Conservation (phyloP, 139 green algal species). For the Chlorella sp. region DNA sequence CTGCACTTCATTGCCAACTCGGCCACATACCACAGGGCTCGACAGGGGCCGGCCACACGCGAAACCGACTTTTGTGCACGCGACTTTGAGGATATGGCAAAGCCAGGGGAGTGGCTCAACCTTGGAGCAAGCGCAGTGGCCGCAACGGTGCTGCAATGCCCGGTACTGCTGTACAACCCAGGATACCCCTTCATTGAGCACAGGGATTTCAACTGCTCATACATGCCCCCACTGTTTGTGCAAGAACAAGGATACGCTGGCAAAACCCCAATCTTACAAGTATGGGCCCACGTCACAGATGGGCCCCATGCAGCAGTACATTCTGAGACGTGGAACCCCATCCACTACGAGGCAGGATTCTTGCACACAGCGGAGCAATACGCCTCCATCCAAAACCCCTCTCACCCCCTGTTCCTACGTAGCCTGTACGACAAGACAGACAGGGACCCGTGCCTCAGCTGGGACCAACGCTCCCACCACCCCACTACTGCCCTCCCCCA, state of each 20-base stretch:
- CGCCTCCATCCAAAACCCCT: no score
- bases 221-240: not conserved
- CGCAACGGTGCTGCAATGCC: not conserved
- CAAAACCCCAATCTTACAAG: not conserved
- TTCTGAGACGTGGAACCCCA: not conserved
- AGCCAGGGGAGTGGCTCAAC: not conserved
- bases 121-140: not conserved
- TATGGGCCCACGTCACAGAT: not conserved
- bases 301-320: not conserved
- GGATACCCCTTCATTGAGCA: not conserved
- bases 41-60: not conserved
- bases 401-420: no score
- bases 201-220: not conserved
- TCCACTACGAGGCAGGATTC: not conserved
- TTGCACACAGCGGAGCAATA: not conserved
- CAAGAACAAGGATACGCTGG: not conserved
- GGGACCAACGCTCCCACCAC: no score
- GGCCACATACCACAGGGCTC: not conserved
- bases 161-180: not conserved
- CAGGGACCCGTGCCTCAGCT: no score
- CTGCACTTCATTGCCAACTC: not conserved
- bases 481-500: no score
- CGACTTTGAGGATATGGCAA: not conserved
- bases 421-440: no score
- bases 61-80: not conserved